Conservation (phyloP, 352 stramenopile species). For the Pythium biforme region DNA sequence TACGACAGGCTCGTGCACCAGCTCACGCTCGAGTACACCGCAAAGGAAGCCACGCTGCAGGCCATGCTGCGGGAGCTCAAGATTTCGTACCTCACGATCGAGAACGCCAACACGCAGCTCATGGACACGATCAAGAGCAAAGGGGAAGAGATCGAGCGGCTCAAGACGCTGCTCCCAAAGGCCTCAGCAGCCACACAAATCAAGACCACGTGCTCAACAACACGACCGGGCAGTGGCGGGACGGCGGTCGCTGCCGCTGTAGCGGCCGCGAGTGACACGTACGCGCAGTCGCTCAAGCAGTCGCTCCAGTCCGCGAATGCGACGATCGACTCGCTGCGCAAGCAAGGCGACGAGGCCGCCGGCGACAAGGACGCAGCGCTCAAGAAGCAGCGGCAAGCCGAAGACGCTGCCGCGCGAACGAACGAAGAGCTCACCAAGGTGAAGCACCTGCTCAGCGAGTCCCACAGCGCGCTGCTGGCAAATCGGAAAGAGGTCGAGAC, state of each 20-base stretch:
- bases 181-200: background rate
- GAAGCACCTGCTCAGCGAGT: constrained; percentile 49
- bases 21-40: constrained; percentile 39
- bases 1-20: constrained; percentile 47
- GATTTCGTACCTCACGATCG: constrained; percentile 43
- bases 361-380: constrained; percentile 33
- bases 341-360: constrained; percentile 38
- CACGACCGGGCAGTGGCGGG: constrained; percentile 10
- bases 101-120: constrained; percentile 52
- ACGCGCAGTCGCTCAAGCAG: constrained; percentile 48
- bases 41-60: constrained; percentile 45
- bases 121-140: constrained; percentile 44
- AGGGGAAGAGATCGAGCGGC: constrained; percentile 42
- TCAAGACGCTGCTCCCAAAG: constrained; percentile 53
- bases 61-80: constrained; percentile 50
- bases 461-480: constrained; percentile 36
- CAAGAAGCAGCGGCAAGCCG: constrained; percentile 29
- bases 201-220: background rate
- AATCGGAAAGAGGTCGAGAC: constrained; percentile 34
- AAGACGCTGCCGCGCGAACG: constrained; percentile 32
- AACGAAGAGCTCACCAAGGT: constrained; percentile 44
- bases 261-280: constrained; percentile 17
- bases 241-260: background rate
- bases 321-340: constrained; percentile 39
- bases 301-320: constrained; percentile 37